Evolutionary conservation across 768 basidiomycete species (phyloP), one percentile per base, ranked within the genome.

Genomic region (Mycena latifolia): DNA sequence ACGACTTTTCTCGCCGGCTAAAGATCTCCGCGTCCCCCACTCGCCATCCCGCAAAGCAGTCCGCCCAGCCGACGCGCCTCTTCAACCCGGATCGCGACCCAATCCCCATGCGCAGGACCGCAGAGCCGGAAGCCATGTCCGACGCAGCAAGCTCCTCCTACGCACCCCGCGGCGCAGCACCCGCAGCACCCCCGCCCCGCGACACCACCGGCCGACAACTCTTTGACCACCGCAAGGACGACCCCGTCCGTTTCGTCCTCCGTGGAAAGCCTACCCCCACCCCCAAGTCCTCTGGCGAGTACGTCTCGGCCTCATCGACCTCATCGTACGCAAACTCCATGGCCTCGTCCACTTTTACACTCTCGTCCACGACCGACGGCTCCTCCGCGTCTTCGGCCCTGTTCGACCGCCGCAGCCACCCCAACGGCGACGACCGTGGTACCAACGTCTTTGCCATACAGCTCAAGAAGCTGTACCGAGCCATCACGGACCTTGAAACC

Each of bases 151-250:
- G 84, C 55, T 85, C 81, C 71, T 88, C 89, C 0, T 84, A 87
- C 71, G 78, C 78, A 15, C 80, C 80, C 18, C 78, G 79, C 63
- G 62, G 67, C 29, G 66, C 76, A 33, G 77, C 77, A 22, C 71
- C 76, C 39, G 53, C 77, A 35, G 69, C 77, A 14, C 74, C 77
- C 37, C 55, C 77, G 15, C 69, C 73, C 31, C 74, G 76, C 39
- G 76, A 75, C 28, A 69, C 82, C 4, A 76, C 84, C 11, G 66
- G 77, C 9, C 80, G 89, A 45, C 92, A 92, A 66, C 86, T 98
- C 0, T 96, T 95, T 63, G 95, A 99, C 74, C 94, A 93, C 64
- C 85, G 93, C 41, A 90, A 94, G 72, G 93, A 99, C 76, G 94
- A 99, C 76, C 95, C 98, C 0, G 87, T 95, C 33, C 87, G 92